Evolutionary conservation across 1,284 basidiomycete species (phyloP), one percentile per base, ranked within the genome.

Genomic region (Acaromyces ingoldii): DNA sequence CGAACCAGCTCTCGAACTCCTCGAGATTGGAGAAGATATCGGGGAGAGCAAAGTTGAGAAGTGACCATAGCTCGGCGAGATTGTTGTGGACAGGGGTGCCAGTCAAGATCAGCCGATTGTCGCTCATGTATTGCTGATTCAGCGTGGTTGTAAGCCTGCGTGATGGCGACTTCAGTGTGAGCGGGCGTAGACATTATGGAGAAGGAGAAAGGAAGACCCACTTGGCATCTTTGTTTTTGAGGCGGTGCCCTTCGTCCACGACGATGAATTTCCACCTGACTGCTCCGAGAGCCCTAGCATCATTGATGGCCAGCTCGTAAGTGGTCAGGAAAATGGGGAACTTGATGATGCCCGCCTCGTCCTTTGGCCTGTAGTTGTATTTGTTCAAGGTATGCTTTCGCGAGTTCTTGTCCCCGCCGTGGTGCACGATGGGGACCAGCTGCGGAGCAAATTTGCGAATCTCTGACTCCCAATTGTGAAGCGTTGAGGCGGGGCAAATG

Each of bases 21-120:
- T 89, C 85, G 22, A 93, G 79, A 65, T 96, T 89, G 57, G 86
- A 83, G 75, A 98, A 98, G 54, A 97, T 85, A 65, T 76, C 69
- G 19, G 71, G 67, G 19, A 70, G 31, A 37, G 74, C 70, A 31
- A 96, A 98, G 74, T 96, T 95, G 38, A 98, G 83, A 6, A 97
- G 80, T 1, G 89, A 87, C 91, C 91, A 97, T 2, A 98, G 80
- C 75, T 98, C 92, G 9, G 85, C 81, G 2, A 98, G 81, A 70
- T 96, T 96, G 77, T 98, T 97, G 72, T 92, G 91, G 29, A 97
- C 77, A 1, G 91, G 91, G 6, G 91, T 96, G 21, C 92, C 92
- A 0, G 91, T 96, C 50, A 97, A 77, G 50, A 97, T 87, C 82
- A 96, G 86, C 48, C 92, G 80, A 45, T 91, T 89, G 1, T 87